Evolutionary conservation across 306 rosid species (phyloP).

Genomic region (Citrullus mucosospermus): DNA sequence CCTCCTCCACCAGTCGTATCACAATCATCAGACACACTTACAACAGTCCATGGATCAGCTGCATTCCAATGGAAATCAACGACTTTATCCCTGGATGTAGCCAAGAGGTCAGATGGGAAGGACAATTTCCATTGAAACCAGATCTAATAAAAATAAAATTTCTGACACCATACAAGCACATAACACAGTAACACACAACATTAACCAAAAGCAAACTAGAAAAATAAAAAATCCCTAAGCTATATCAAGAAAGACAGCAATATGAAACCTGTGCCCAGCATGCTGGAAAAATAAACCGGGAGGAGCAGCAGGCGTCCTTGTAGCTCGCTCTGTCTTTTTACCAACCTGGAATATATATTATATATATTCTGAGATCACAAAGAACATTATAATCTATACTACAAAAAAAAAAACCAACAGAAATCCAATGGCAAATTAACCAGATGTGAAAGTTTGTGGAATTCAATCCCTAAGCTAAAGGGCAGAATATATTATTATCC

Average conservation of each 20-base stretch:
- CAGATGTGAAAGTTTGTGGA: not conserved
- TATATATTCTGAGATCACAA: not conserved
- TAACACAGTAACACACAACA: not conserved
- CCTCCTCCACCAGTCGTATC: constrained; percentile 98
- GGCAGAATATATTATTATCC: not conserved
- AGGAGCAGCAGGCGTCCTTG: constrained; percentile 49
- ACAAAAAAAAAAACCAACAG: not conserved
- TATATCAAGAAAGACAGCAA: not conserved
- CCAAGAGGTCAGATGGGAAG: not conserved
- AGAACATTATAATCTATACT: not conserved
- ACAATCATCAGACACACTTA: constrained; percentile 96
- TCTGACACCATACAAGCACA: not conserved
- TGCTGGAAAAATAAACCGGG: constrained; percentile 94
- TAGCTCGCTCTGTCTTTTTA: constrained; percentile 59
- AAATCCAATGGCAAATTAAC: not conserved
- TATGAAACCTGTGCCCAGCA: constrained; percentile 91
- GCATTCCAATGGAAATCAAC: constrained; percentile 94
- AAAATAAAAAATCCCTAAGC: too few relatives aligned
- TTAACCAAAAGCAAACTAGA: not conserved
- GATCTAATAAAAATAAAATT: not conserved
- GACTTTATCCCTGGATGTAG: constrained; percentile 64
- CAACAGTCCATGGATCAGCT: constrained; percentile 93
- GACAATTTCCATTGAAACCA: not conserved
- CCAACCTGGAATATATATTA: constrained; percentile 41
- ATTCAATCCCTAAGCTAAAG: not conserved